A percentile compares a stretch with the other conserved stretches of the same genome.
Evolutionary conservation across 768 basidiomycete genomes (phyloP).

Genomic region (Auriscalpium microsporum): DNA sequence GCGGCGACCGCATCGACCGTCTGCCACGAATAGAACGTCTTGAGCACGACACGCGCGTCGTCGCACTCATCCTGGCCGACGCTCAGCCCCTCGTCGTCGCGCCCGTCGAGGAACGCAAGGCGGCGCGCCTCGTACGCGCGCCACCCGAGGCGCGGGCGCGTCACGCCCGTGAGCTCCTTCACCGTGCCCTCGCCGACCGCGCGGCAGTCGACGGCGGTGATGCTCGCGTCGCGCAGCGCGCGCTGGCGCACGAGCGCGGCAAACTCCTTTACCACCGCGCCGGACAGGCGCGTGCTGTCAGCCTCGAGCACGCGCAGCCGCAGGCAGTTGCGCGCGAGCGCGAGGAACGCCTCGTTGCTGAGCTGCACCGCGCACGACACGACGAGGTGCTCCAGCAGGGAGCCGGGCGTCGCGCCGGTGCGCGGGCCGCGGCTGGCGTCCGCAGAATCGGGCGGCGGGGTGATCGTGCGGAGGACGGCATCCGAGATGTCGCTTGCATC

Average conservation of each 20-base stretch:
- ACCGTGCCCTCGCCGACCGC: constrained; percentile 52
- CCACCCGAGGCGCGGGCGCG: constrained; percentile 68
- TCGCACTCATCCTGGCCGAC: constrained; percentile 80
- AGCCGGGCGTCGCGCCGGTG: constrained; percentile 31
- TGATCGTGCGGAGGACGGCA: constrained; percentile 55
- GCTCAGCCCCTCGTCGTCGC: constrained; percentile 60
- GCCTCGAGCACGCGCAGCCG: constrained; percentile 62
- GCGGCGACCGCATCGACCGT: constrained; percentile 69
- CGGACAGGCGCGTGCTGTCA: constrained; percentile 70
- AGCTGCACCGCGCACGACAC: constrained; percentile 62
- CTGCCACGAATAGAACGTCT: constrained; percentile 84
- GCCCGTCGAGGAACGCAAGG: constrained; percentile 60
- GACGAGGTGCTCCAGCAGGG: constrained; percentile 61
- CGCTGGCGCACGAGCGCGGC: constrained; percentile 46
- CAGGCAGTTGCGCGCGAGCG: constrained; percentile 56
- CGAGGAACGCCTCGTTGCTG: constrained; percentile 52
- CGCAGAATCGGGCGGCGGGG: constrained; percentile 30
- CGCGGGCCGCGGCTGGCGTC: constrained; percentile 12
- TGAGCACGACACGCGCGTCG: constrained; percentile 58
- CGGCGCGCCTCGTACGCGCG: constrained; percentile 64
- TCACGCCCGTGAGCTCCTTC: constrained; percentile 49
- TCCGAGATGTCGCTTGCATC: constrained; percentile 72
- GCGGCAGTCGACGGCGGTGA: constrained; percentile 73
- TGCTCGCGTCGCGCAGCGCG: constrained; percentile 37
- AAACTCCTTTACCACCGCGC: constrained; percentile 56